phyloP scores from a whole-genome alignment of 2,329 filamentous ascomycete species.

The Juglanconis juglandina region DNA sequence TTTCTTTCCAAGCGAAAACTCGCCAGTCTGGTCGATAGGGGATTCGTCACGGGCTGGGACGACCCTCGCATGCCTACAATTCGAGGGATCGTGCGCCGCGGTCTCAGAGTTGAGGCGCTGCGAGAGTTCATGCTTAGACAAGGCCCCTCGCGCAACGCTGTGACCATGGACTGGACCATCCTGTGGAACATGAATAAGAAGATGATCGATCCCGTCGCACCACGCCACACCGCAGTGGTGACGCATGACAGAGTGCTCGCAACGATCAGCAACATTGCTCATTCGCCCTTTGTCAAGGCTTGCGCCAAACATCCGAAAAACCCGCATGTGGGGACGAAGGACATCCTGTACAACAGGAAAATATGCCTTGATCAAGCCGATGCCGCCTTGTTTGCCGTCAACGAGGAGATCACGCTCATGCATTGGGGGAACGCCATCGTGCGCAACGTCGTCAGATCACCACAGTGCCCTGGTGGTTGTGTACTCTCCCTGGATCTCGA shows the following conservation, averaged over 20 bases:
- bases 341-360: conserved; percentile 72
- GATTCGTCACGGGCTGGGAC: conserved; percentile 79
- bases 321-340: conserved; percentile 77
- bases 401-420: conserved; percentile 95
- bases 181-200: conserved; percentile 77
- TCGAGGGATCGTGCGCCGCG: conserved; percentile 72
- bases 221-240: conserved; percentile 70
- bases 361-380: conserved; percentile 85
- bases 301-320: conserved; percentile 81
- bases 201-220: conserved; percentile 73
- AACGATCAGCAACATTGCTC: conserved; percentile 62
- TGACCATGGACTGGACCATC: conserved; percentile 77
- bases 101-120: conserved; percentile 74
- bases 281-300: conserved; percentile 66
- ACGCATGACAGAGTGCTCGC: conserved; percentile 67
- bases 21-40: conserved; percentile 74
- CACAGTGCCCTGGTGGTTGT: conserved; percentile 36
- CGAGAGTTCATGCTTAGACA: conserved; percentile 83
- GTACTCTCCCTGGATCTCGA: conserved; percentile 46
- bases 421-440: conserved; percentile 91
- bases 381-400: conserved; percentile 63
- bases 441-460: conserved; percentile 63
- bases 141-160: conserved; percentile 78
- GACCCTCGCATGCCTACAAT: conserved; percentile 85
- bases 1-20: conserved; percentile 85